Evolutionary conservation across 2,329 filamentous ascomycete genomes (phyloP).

Genomic region (Colletotrichum cereale): DNA sequence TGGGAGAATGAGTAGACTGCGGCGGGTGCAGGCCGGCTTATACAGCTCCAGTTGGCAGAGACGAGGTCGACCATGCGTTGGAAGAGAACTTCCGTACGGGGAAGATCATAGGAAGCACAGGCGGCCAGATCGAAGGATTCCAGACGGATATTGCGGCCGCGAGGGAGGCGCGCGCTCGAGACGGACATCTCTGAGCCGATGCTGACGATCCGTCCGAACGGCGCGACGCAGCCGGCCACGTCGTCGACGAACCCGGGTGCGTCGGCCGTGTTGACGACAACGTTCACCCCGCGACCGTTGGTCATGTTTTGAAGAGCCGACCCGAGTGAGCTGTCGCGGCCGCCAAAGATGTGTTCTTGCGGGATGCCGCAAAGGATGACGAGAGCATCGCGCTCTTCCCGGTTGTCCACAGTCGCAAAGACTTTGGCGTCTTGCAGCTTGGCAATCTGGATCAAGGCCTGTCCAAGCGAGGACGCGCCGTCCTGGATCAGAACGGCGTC

Average conservation of each 20-base stretch:
- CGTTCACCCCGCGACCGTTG: conserved; percentile 48
- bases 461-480: conserved; percentile 51
- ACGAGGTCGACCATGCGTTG: conserved; percentile 43
- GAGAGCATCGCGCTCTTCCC: conserved; percentile 47
- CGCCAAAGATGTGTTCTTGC: conserved; percentile 44
- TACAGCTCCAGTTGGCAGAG: conserved; percentile 52
- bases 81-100: conserved; percentile 13
- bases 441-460: conserved; percentile 51
- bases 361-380: conserved; percentile 44
- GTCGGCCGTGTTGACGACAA: conserved; percentile 55
- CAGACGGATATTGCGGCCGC: conserved; percentile 61
- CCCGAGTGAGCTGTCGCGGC: conserved; percentile 46
- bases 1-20: conserved; percentile 6
- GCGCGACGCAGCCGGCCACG: conserved; percentile 57
- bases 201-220: conserved; percentile 61
- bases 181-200: conserved; percentile 52
- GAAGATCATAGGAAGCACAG: conserved; percentile 1
- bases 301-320: conserved; percentile 46
- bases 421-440: conserved; percentile 48
- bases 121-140: conserved; percentile 57
- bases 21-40: not conserved
- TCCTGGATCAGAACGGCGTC: conserved; percentile 53
- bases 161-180: conserved; percentile 55
- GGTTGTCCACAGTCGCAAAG: conserved; percentile 47
- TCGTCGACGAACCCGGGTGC: conserved; percentile 55